Conservation (phyloP, 2,329 filamentous ascomycete genomes). For the Aspergillus quadrilineatus region DNA sequence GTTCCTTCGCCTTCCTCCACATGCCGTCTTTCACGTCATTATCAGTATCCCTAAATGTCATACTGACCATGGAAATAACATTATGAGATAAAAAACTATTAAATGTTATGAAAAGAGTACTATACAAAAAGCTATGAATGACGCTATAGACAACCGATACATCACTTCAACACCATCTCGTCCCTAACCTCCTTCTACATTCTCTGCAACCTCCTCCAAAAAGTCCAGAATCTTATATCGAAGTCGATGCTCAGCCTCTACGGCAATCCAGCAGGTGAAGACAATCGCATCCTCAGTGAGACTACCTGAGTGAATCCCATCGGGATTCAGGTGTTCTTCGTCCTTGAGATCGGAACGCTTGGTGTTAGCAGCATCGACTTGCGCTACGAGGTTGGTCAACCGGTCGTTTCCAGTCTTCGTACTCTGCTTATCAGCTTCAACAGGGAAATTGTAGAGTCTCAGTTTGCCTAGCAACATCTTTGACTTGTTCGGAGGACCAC, state of each 20-base stretch:
- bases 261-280: constrained; percentile 11
- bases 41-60: too few relatives aligned
- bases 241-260: constrained; percentile 12
- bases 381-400: not conserved
- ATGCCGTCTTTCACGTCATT: too few relatives aligned
- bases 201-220: constrained; percentile 6
- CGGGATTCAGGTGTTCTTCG: constrained; percentile 2
- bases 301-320: constrained; percentile 1
- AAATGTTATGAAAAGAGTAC: too few relatives aligned
- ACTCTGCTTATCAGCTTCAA: not conserved
- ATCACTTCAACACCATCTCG: too few relatives aligned
- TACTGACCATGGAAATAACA: too few relatives aligned
- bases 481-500: constrained; percentile 9
- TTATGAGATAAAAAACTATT: too few relatives aligned
- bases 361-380: not conserved
- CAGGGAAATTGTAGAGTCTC: not conserved
- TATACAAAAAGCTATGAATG: too few relatives aligned
- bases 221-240: constrained; percentile 9
- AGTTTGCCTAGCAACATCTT: constrained; percentile 1
- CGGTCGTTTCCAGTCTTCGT: not conserved
- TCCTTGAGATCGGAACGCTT: not conserved
- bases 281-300: constrained; percentile 9
- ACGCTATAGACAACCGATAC: too few relatives aligned
- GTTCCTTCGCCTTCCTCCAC: too few relatives aligned
- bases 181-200: not conserved